phyloP scores from a whole-genome alignment of 106 monocot species.

The Apostasia ramifera region DNA sequence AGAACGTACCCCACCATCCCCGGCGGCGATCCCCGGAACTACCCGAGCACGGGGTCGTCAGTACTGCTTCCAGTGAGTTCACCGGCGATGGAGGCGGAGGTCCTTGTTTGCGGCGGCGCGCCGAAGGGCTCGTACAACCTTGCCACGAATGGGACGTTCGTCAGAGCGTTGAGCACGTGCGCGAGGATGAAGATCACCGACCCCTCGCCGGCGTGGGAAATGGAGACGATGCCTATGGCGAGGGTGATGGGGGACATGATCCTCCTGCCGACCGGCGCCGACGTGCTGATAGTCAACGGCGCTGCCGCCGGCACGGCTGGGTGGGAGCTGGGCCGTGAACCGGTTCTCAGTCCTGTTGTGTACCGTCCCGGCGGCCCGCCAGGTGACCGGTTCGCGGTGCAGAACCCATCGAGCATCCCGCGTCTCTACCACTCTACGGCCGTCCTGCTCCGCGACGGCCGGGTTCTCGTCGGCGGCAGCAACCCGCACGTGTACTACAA shows the following conservation, averaged over 20 bases:
- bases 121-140: conserved; percentile 18
- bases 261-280: conserved; percentile 37
- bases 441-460: conserved; percentile 48
- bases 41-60: conserved; percentile 65
- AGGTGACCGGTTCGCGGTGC: conserved; percentile 35
- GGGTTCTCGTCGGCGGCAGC: conserved; percentile 64
- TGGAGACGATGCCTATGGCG: conserved; percentile 21
- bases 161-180: conserved; percentile 15
- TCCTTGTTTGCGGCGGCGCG: conserved; percentile 58
- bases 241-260: conserved; percentile 52
- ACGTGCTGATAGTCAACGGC: conserved; percentile 55
- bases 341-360: conserved; percentile 33
- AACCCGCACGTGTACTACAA: conserved; percentile 53
- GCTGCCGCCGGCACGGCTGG: conserved; percentile 41
- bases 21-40: conserved; percentile 46
- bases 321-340: conserved; percentile 38
- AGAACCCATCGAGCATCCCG: conserved; percentile 15
- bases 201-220: conserved; percentile 11
- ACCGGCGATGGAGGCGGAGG: conserved; percentile 27
- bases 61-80: conserved; percentile 41
- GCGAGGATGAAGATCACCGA: conserved; percentile 24
- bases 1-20: conserved; percentile 32
- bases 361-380: conserved; percentile 13
- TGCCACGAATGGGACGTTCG: conserved; percentile 14
- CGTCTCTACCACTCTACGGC: conserved; percentile 59